These are phyloP conservation scores for Fagopyrum homotropicum DNA, from an alignment of 148 eudicot genomes.

Conservation along the genomic window DNA sequence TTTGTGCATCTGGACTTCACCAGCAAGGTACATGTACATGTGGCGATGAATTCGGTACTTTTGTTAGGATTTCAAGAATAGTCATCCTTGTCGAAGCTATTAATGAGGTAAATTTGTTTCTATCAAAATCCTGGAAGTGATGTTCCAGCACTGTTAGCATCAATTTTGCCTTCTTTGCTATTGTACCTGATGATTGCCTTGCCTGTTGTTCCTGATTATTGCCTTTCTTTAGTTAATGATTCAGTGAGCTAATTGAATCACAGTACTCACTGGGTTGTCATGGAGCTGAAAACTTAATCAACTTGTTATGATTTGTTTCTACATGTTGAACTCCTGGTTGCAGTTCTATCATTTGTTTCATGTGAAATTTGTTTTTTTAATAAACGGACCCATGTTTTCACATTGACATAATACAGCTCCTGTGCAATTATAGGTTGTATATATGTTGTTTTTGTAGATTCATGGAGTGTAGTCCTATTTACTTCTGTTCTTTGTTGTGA, in stretches of 20 bases:
- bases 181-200: not conserved
- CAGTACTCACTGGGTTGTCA: not conserved
- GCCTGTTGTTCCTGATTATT: not conserved
- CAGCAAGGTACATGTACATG: not conserved
- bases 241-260: not conserved
- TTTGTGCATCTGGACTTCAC: slow-evolving; percentile 9
- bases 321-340: not conserved
- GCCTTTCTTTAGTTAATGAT: not conserved
- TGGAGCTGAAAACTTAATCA: not conserved
- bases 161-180: not conserved
- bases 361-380: not conserved
- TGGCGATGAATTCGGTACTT: slow-evolving; percentile 10
- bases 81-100: slow-evolving; percentile 12
- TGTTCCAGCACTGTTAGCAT: not conserved
- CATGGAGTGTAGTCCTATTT: not conserved
- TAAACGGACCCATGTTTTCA: not conserved
- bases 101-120: slow-evolving; percentile 1
- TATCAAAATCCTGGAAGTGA: not conserved
- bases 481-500: slow-evolving; percentile 13
- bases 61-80: slow-evolving; percentile 11
- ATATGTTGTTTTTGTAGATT: not conserved
- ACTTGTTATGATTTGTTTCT: not conserved
- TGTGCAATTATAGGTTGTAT: not conserved
- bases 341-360: not conserved
- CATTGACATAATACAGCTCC: not conserved